Base-by-base conservation (phyloP, 768 basidiomycete genomes). In the Lactarius akahatsu region DNA sequence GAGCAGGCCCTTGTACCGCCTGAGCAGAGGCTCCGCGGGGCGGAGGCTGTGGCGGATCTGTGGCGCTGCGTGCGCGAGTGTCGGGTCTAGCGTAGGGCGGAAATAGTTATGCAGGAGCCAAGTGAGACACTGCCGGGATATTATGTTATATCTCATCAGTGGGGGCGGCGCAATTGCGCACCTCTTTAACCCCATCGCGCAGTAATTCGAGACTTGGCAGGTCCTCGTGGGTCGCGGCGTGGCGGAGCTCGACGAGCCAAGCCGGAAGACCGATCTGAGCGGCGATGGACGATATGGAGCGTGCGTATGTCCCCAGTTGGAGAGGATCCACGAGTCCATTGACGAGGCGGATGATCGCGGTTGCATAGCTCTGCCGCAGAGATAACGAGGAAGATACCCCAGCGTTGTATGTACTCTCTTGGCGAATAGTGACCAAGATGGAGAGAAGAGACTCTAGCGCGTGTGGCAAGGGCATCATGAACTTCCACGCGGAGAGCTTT, bases 151-250 rank as follows among this genome's bases (percentile, higher is more conserved):
- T 32, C 11, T 15, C 4, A 5, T 60, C 1, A 56, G 34, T 61
- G 23, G 40, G 10, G 26, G 40, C 1, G 20, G 66, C 66, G 56
- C 41, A 3, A 10, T 23, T 5, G 32, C 61, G 59, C 68, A 84
- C 94, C 83, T 96, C 89, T 63, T 82, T 80, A 38, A 88, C 85
- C 0, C 88, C 94, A 65, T 92, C 86, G 62, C 90, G 83, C 20
- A 97, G 81, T 5, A 95, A 76, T 61, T 88, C 86, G 11, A 98
- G 79, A 69, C 89, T 89, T 0, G 96, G 97, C 15, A 98, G 78
- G 67, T 96, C 93, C 73, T 98, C 96, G 72, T 98, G 97, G 1
- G 97, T 99, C 15, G 93, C 92, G 32, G 94, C 92, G 78, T 98
- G 97, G 47, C 97, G 83, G 13, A 98, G 80, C 70, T 96, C 93